Evolutionary conservation across 2,329 filamentous ascomycete genomes (phyloP).

Genomic region (Aspergillus tamarii): DNA sequence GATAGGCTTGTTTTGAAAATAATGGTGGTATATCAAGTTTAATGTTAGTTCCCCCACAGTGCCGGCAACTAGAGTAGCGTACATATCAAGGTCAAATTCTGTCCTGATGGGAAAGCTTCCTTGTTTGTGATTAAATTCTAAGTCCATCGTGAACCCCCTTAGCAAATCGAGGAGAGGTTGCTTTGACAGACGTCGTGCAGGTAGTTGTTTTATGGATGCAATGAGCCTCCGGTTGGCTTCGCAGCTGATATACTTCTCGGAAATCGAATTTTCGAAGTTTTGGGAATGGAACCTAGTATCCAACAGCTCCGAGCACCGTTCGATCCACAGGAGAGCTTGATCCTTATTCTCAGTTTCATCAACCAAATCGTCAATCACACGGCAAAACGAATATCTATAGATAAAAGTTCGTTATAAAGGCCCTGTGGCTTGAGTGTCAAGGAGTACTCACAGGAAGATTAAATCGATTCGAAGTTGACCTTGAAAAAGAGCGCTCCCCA

Average conservation of each 20-base stretch:
- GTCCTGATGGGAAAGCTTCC: conserved; percentile 59
- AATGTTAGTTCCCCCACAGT: conserved; percentile 72
- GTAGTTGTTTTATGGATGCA: conserved; percentile 57
- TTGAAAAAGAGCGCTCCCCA: conserved; percentile 70
- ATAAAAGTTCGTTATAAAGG: too few species aligned
- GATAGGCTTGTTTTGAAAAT: not conserved
- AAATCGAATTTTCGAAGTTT: too few species aligned
- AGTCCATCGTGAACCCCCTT: conserved; percentile 70
- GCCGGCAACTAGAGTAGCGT: conserved; percentile 70
- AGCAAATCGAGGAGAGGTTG: conserved; percentile 68
- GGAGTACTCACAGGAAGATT: conserved; percentile 58
- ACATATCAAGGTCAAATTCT: conserved; percentile 63
- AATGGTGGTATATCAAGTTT: conserved; percentile 41
- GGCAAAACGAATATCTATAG: conserved; percentile 68
- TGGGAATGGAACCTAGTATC: not conserved
- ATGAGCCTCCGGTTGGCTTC: too few species aligned
- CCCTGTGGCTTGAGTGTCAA: too few species aligned
- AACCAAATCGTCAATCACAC: conserved; percentile 73
- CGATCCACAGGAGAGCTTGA: not conserved
- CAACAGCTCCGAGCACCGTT: conserved; percentile 20
- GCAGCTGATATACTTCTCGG: too few species aligned
- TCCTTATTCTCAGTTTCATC: conserved; percentile 60
- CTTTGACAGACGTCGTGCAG: conserved; percentile 58
- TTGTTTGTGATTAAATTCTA: conserved; percentile 53
- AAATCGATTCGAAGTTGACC: conserved; percentile 70